Base-by-base conservation (phyloP, 73 alveolate genomes). In the Symbiodinium natans region DNA sequence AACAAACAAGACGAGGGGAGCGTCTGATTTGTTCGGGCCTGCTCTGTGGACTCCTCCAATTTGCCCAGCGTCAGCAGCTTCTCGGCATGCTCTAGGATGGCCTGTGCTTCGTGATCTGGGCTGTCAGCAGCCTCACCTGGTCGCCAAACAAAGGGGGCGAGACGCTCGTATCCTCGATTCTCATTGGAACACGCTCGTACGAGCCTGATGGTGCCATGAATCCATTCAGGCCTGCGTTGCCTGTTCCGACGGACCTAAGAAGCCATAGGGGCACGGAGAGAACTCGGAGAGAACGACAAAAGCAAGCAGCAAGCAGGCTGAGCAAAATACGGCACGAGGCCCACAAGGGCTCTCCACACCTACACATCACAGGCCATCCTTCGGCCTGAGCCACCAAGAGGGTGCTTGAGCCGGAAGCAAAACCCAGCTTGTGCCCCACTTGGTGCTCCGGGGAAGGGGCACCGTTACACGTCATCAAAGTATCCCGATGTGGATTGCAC, bases 61-160 rank as follows among this genome's bases (percentile, higher is more conserved):
- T 90, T 90, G n/a, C 97, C 97, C 29, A 90, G 83, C 23, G 80
- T 85, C 77, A 90, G 40, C 89, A 90, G 52, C 40, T 90, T 85
- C 88, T 90, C 97, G 17, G 97, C 97, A 23, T 40, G 33, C 33
- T 48, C 36, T 54, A 90, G 77, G 88, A 90, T 90, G 89, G 77
- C 34, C 71, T 89, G 97, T n/a, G 97, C 97, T 42, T 90, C 97
- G 40, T 36, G 77, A 39, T 73, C 97, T 1, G 87, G 88, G 80
- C 80, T 29, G 80, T 29, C 80, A 63, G 17, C 80, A n/a, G 80
- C 80, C 36, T 63, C 80, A 29, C 80, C 80, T 63, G 71, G 23
- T 52, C 23, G 4, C 23, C 71, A 52, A 21, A 29, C 71, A 52
- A 23, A 52, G 29, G 80, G 38, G 13, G 6, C 59, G 59, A 46